Base-by-base conservation (phyloP, 2,329 filamentous ascomycete species). In the Alternaria tenuissima region DNA sequence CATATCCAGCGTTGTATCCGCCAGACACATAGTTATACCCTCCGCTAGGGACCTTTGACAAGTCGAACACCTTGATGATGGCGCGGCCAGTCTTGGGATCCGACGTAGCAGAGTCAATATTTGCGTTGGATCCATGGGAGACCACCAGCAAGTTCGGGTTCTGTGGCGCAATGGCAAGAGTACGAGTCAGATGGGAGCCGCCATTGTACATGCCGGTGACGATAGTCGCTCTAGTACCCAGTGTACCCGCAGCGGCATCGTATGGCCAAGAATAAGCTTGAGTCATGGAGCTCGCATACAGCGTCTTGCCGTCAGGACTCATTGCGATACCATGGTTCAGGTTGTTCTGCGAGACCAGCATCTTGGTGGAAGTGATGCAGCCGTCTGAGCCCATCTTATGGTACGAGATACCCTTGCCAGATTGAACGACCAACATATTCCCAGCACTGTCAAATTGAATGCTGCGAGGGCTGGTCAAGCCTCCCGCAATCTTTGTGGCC, bases 221-320 rank as follows among this genome's bases (percentile, higher is more conserved):
- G 52, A 93, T 81, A 4, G 92, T 67, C 1, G 84, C 85, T 54
- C 75, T 76, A 56, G 80, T 81, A 57, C 79, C 80, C 34, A 87
- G 79, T 6, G 83, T 82, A 36, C 73, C 78, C 11, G 74, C 74
- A 4, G 76, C 71, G 22, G 85, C 78, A 66, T 91, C 83, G 73
- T 93, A 93, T 18, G 81, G 73, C 87, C 88, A 92, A 5, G 85
- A 81, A 71, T 83, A 89, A 30, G 89, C 88, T 8, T 82, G 80
- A 36, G 85, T 82, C 32, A 83, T 76, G 3, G 83, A 85, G 1
- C 89, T 91, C 16, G 81, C 83, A 65, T 84, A 85, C 6, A 86
- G 74, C 5, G 80, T 83, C 46, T 71, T 79, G 11, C 83, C 83
- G 71, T 85, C 80, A 8, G 61, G 51, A 26, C 80, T 83, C 38